Conservation (phyloP, 805 yeast species). For the Yamadazyma akitaensis region DNA sequence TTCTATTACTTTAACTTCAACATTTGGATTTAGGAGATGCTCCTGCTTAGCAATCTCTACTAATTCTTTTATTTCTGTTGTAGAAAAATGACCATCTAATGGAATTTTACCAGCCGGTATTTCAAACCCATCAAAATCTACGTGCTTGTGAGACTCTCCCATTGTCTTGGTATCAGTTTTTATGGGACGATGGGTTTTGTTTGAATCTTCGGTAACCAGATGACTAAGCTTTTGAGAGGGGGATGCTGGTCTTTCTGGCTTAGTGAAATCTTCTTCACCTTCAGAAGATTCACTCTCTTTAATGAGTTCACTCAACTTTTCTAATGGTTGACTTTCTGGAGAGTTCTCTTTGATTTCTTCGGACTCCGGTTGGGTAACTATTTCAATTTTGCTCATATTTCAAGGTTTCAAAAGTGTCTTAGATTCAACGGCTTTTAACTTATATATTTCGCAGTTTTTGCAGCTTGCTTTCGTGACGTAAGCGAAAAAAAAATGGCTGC, state of each 20-base stretch:
- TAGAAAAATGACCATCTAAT: slow-evolving; percentile 39
- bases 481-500: background rate
- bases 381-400: slow-evolving; percentile 18
- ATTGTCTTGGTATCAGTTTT: slow-evolving; percentile 1
- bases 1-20: slow-evolving; percentile 25
- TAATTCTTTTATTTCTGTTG: slow-evolving; percentile 29
- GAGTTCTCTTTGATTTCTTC: background rate
- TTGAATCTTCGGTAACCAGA: background rate
- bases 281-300: slow-evolving; percentile 12
- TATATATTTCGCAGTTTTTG: background rate
- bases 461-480: slow-evolving; percentile 10
- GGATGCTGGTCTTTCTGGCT: slow-evolving; percentile 2
- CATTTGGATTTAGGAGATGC: slow-evolving; percentile 24
- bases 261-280: background rate
- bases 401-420: background rate
- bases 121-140: slow-evolving; percentile 34
- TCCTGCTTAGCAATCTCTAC: slow-evolving; percentile 29
- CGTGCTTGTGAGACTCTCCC: slow-evolving; percentile 2
- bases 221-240: slow-evolving; percentile 8
- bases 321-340: slow-evolving; percentile 16
- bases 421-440: background rate
- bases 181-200: slow-evolving; percentile 1
- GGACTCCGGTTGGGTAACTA: slow-evolving; percentile 25
- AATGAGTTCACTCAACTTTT: slow-evolving; percentile 26
- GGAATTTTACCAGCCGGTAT: slow-evolving; percentile 39